These are phyloP conservation scores for Eimeria sp. DNA, from an alignment of 169 alveolate species.

Conservation along the genomic window DNA sequence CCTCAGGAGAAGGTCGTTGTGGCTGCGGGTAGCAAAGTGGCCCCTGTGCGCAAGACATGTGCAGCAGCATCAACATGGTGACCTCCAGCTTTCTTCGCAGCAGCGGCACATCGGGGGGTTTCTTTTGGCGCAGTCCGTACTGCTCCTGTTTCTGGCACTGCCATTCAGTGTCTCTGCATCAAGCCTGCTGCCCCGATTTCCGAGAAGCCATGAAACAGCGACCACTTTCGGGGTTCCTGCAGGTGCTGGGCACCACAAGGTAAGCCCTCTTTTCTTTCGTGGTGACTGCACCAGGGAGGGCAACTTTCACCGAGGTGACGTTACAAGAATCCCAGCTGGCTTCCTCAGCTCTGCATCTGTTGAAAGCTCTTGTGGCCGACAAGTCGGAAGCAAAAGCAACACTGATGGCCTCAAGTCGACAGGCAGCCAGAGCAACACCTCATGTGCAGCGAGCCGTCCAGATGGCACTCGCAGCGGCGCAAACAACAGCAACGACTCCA, in stretches of 20 bases:
- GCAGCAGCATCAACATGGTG: not conserved
- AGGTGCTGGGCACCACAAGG: not conserved
- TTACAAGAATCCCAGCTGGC: not conserved
- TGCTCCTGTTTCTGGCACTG: not conserved
- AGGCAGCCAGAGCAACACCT: not conserved
- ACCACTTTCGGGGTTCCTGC: not conserved
- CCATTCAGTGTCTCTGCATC: conserved; percentile 12
- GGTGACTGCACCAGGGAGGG: not conserved
- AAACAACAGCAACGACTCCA: conserved; percentile 14
- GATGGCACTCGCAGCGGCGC: not conserved
- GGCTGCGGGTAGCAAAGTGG: conserved; percentile 13
- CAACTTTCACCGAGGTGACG: too few species aligned
- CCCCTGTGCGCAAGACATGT: not conserved
- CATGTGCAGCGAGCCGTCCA: not conserved
- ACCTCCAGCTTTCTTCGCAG: not conserved
- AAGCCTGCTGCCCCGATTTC: conserved; percentile 15
- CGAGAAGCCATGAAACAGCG: not conserved
- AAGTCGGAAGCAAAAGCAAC: not conserved
- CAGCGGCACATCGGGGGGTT: not conserved
- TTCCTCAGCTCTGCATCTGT: not conserved
- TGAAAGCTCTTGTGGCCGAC: not conserved
- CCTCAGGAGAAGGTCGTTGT: not conserved
- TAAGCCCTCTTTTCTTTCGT: too few species aligned
- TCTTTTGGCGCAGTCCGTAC: not conserved
- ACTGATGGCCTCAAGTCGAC: not conserved